phyloP scores from a whole-genome alignment of 805 yeast species.

The Lipomyces japonicus region DNA sequence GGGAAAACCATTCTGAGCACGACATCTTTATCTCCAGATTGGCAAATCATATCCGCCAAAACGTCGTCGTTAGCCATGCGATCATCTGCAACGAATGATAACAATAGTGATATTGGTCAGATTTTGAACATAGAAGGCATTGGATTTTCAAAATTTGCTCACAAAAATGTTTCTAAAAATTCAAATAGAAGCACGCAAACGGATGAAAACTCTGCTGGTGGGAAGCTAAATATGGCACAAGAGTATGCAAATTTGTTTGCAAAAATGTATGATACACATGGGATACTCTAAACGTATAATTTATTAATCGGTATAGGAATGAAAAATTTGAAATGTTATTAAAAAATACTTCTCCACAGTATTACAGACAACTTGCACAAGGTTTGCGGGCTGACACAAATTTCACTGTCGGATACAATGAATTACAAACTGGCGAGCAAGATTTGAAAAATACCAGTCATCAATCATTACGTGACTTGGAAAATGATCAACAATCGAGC shows the following conservation, averaged over 20 bases:
- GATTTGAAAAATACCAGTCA: background rate
- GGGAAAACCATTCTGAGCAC: constrained; percentile 34
- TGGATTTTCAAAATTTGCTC: constrained; percentile 16
- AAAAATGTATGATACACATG: constrained; percentile 10
- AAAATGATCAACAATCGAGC: no score
- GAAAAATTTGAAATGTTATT: constrained; percentile 1
- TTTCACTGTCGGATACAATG: background rate
- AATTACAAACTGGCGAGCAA: no score
- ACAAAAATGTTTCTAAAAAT: background rate
- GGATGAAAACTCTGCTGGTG: constrained; percentile 7
- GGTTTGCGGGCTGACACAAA: background rate
- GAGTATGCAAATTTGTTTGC: constrained; percentile 11
- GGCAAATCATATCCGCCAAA: constrained; percentile 38
- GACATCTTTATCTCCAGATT: constrained; percentile 38
- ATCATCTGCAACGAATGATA: background rate
- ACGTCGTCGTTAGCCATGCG: constrained; percentile 23
- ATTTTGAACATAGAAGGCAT: constrained; percentile 28
- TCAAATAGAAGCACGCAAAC: background rate
- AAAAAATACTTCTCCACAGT: constrained; percentile 7
- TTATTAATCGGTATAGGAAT: constrained; percentile 1
- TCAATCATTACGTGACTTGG: no score
- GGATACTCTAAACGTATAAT: background rate
- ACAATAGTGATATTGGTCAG: constrained; percentile 10
- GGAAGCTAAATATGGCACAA: constrained; percentile 10
- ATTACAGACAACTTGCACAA: constrained; percentile 2